Percentiles rank a stretch among this genome's conserved stretches.
Conservation (phyloP, 805 yeast genomes). For the Yamadazyma kitorensis region DNA sequence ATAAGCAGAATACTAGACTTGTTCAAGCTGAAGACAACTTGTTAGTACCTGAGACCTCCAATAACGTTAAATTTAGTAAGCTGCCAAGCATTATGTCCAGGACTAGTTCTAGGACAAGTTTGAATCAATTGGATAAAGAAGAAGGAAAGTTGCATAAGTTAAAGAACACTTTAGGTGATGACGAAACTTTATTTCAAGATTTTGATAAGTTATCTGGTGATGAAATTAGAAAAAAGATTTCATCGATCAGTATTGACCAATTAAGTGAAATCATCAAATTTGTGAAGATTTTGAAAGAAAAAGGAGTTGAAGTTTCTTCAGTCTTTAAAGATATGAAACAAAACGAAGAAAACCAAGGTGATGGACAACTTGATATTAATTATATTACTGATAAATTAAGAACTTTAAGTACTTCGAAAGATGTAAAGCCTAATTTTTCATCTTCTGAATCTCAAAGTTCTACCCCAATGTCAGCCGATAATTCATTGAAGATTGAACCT, state of each 20-base stretch:
- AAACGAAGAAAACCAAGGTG: constrained; percentile 9
- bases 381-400: constrained; percentile 16
- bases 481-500: neutral
- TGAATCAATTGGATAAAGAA: constrained; percentile 34
- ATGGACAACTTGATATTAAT: constrained; percentile 12
- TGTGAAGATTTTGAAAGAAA: constrained; percentile 27
- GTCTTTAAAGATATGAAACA: constrained; percentile 14
- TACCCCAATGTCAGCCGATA: constrained; percentile 7
- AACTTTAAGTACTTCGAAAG: constrained; percentile 2
- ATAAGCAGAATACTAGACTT: neutral
- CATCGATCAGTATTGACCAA: constrained; percentile 29
- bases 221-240: constrained; percentile 33
- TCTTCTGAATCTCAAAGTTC: constrained; percentile 1
- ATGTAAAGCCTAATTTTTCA: neutral
- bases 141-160: constrained; percentile 43
- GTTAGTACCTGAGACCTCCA: neutral
- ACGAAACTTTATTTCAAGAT: constrained; percentile 4
- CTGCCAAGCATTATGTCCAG: constrained; percentile 18
- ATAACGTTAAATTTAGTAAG: neutral
- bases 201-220: constrained; percentile 29
- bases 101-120: constrained; percentile 28
- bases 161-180: constrained; percentile 8
- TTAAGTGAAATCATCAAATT: constrained; percentile 32
- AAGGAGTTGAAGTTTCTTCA: constrained; percentile 30
- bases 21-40: neutral